Conservation (phyloP, 441 rosid genomes). For the Eutrema salsugineum region DNA sequence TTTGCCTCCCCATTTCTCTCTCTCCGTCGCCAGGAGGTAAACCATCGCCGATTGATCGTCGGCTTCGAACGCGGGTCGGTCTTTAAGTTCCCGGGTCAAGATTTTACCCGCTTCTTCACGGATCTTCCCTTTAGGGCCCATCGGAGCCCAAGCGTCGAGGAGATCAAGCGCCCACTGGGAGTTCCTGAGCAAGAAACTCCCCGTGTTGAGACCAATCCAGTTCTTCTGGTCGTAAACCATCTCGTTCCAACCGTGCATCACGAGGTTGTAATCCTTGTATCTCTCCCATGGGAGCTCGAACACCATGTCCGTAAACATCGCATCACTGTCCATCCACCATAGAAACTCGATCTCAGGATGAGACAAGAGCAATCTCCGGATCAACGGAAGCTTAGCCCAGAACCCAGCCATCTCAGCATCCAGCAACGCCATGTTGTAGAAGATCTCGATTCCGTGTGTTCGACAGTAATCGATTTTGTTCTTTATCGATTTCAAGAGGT, state of each 20-base stretch:
- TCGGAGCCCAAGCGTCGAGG: constrained; percentile 82
- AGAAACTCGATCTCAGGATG: constrained; percentile 89
- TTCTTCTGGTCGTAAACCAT: constrained; percentile 84
- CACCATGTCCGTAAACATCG: constrained; percentile 93
- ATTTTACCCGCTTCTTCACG: constrained; percentile 83
- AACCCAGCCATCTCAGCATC: constrained; percentile 95
- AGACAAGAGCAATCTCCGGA: constrained; percentile 63
- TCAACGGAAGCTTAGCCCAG: constrained; percentile 90
- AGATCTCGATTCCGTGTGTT: constrained; percentile 76
- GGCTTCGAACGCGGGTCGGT: constrained; percentile 78
- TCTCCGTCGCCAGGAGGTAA: constrained; percentile 70
- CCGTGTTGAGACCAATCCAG: constrained; percentile 89
- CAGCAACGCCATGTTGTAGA: constrained; percentile 76
- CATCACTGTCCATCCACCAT: constrained; percentile 99
- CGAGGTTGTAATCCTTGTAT: constrained; percentile 69
- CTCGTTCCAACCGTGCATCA: constrained; percentile 93
- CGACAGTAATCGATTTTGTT: constrained; percentile 93
- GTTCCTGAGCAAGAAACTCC: constrained; percentile 80
- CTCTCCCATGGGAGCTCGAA: constrained; percentile 96
- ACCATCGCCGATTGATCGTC: constrained; percentile 95
- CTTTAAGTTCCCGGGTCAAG: constrained; percentile 71
- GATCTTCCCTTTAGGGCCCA: constrained; percentile 86
- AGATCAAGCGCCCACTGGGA: constrained; percentile 81
- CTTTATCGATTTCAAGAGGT: constrained; percentile 78
- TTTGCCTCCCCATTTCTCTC: constrained; percentile 73